phyloP scores from a whole-genome alignment of 352 stramenopile species.

The Phytophthora capsici region DNA sequence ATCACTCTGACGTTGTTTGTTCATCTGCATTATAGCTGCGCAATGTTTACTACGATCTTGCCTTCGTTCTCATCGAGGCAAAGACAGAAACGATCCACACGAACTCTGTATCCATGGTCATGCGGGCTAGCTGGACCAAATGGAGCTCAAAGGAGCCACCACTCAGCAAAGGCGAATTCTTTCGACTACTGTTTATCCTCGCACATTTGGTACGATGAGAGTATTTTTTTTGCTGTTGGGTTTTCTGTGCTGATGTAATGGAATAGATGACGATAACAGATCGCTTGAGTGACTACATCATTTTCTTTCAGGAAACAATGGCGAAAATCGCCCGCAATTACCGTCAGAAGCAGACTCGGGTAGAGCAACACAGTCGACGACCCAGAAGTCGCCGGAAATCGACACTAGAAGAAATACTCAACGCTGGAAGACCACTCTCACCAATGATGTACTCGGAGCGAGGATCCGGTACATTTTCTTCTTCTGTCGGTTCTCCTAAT shows the following conservation, averaged over 20 bases:
- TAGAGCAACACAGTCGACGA: slow-evolving; percentile 28
- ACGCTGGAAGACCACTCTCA: slow-evolving; percentile 3
- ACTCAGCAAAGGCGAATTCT: slow-evolving; percentile 66
- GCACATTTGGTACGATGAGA: slow-evolving; percentile 60
- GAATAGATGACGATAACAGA: slow-evolving; percentile 76
- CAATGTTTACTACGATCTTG: slow-evolving; percentile 73
- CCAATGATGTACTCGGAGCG: slow-evolving; percentile 14
- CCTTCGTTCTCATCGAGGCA: slow-evolving; percentile 72
- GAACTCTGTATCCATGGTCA: slow-evolving; percentile 81
- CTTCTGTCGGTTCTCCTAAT: slow-evolving; percentile 15
- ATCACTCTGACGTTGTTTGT: too few relatives aligned
- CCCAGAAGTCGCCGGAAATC: slow-evolving; percentile 36
- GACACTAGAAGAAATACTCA: slow-evolving; percentile 40
- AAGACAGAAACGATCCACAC: slow-evolving; percentile 83
- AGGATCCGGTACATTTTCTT: slow-evolving; percentile 17
- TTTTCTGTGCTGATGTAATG: slow-evolving; percentile 2
- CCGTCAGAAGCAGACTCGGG: slow-evolving; percentile 48
- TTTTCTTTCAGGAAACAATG: slow-evolving; percentile 80
- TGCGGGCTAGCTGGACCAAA: slow-evolving; percentile 72
- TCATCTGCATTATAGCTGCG: slow-evolving; percentile 44
- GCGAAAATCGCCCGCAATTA: slow-evolving; percentile 55
- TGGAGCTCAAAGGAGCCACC: slow-evolving; percentile 66
- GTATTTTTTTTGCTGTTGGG: neutral
- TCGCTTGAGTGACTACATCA: slow-evolving; percentile 70
- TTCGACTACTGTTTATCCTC: slow-evolving; percentile 73